Percentiles rank a stretch among this genome's conserved stretches.
Conservation (phyloP, 2,329 filamentous ascomycete species). For the Parasarocladium wereldwijsianum region DNA sequence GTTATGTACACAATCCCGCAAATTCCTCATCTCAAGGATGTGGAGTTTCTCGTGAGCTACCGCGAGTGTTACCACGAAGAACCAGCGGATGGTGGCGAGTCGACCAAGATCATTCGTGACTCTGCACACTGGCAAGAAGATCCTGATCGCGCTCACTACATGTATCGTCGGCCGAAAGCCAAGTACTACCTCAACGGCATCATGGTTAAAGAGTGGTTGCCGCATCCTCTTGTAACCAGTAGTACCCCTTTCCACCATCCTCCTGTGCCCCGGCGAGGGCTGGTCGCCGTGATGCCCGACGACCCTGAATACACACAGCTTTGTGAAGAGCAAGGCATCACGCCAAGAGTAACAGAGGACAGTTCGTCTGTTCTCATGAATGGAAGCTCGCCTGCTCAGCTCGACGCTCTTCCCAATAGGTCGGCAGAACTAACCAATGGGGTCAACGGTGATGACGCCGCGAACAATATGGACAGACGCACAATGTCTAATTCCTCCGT, state of each 20-base stretch:
- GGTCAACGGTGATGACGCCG: no score
- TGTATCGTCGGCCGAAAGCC: constrained; percentile 38
- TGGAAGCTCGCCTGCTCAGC: no score
- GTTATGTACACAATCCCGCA: constrained; percentile 43
- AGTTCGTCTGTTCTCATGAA: no score
- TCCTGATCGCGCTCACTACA: constrained; percentile 34
- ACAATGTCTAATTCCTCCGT: no score
- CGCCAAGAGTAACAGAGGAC: no score
- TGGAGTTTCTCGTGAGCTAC: constrained; percentile 43
- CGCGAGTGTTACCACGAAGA: constrained; percentile 42
- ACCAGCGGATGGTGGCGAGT: no score
- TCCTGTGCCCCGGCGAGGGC: constrained; percentile 38
- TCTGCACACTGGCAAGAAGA: constrained; percentile 51
- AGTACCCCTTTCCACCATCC: constrained; percentile 38
- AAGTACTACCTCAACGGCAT: constrained; percentile 45
- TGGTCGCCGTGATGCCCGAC: constrained; percentile 35
- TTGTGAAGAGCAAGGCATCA: constrained; percentile 41
- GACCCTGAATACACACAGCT: constrained; percentile 42
- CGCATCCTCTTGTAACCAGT: constrained; percentile 31
- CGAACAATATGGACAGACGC: no score
- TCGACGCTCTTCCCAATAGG: no score
- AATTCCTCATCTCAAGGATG: constrained; percentile 40
- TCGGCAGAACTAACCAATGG: no score
- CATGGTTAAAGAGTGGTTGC: constrained; percentile 35
- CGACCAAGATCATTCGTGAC: no score